Evolutionary conservation across 2,329 filamentous ascomycete species (phyloP).

Genomic region (Apiospora phragmitis): DNA sequence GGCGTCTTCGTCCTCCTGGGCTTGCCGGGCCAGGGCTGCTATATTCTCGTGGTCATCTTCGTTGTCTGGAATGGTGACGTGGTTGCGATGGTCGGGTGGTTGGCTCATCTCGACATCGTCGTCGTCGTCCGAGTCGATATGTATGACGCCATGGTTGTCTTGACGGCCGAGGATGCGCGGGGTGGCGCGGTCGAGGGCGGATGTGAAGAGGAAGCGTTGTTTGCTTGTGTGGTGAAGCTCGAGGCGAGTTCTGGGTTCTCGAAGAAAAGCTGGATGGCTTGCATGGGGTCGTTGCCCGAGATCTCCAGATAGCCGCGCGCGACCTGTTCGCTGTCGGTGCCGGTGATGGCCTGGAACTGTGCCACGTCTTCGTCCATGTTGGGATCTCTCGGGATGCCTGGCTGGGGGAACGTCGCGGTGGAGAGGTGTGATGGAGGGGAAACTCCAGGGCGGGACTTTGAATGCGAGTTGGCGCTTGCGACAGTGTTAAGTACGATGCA

Average conservation of each 20-base stretch:
- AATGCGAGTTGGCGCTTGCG: neutral
- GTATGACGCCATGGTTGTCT: conserved; percentile 63
- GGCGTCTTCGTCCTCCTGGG: conserved; percentile 81
- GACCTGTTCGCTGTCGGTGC: conserved; percentile 64
- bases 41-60: conserved; percentile 35
- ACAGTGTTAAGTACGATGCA: neutral
- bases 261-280: conserved; percentile 88
- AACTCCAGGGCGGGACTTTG: neutral
- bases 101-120: conserved; percentile 47
- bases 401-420: neutral
- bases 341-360: conserved; percentile 81
- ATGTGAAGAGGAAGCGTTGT: conserved; percentile 34
- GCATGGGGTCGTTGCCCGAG: conserved; percentile 79
- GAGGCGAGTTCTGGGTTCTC: conserved; percentile 76
- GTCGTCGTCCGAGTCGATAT: conserved; percentile 73
- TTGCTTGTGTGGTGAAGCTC: conserved; percentile 38
- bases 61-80: conserved; percentile 28
- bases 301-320: conserved; percentile 83
- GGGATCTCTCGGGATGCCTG: neutral
- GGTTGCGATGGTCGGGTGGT: conserved; percentile 38
- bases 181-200: conserved; percentile 34
- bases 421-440: neutral
- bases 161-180: conserved; percentile 37
- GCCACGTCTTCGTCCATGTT: conserved; percentile 73
- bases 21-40: conserved; percentile 44